Conservation (phyloP, 805 yeast species). For the Lachancea quebecensis region DNA sequence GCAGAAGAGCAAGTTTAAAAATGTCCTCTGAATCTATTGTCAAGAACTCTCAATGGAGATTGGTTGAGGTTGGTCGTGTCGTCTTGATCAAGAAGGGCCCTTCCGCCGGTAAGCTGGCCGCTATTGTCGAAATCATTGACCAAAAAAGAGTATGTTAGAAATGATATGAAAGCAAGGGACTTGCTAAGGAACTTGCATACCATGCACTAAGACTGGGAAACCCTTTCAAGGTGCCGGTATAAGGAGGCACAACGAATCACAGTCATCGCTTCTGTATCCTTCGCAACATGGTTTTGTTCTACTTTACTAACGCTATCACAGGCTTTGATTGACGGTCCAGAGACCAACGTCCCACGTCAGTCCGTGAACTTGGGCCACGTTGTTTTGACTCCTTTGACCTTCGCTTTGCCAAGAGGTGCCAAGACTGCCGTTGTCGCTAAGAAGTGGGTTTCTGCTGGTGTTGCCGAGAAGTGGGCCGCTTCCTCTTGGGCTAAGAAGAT, state of each 20-base stretch:
- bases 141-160: slow-evolving; percentile 85
- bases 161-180: neutral
- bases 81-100: slow-evolving; percentile 81
- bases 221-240: no score
- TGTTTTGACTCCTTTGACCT: slow-evolving; percentile 87
- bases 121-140: slow-evolving; percentile 97
- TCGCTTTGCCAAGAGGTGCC: slow-evolving; percentile 91
- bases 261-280: no score
- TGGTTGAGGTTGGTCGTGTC: slow-evolving; percentile 98
- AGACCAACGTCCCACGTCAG: slow-evolving; percentile 84
- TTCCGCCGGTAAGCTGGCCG: slow-evolving; percentile 76
- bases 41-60: slow-evolving; percentile 98
- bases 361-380: slow-evolving; percentile 80
- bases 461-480: slow-evolving; percentile 85
- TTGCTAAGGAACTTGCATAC: neutral
- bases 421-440: slow-evolving; percentile 78
- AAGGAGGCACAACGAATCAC: no score
- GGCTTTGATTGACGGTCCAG: slow-evolving; percentile 96
- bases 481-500: slow-evolving; percentile 98
- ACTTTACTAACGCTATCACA: slow-evolving; percentile 21
- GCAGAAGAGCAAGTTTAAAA: slow-evolving; percentile 22
- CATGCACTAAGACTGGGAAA: no score
- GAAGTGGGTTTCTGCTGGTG: slow-evolving; percentile 89
- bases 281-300: no score
- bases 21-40: slow-evolving; percentile 72